Base-by-base conservation (phyloP, 1,139 yeast genomes). In the Yamadazyma spencermartinsiae region DNA sequence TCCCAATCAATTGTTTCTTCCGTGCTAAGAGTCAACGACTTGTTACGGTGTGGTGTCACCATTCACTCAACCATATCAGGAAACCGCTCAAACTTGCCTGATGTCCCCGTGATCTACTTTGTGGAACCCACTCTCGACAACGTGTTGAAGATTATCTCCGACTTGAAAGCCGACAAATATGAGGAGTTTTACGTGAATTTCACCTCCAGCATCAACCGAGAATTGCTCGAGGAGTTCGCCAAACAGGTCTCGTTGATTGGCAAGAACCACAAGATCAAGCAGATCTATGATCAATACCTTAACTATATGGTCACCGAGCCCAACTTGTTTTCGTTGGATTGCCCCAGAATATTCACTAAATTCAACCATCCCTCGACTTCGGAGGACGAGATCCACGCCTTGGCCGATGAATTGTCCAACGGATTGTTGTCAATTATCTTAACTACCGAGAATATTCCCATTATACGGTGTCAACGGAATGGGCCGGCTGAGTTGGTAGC, bases 401-500 rank as follows among this genome's bases (percentile, higher is more conserved):
- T 84, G 32, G 89, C 94, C 17, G 85, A 82, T 44, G 60, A 63
- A 23, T 81, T 92, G 38, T 87, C 95, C 12, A 76, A 74, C 48
- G 97, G 98, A 0, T 62, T 92, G 34, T 84, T 87, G 54, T 85
- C 94, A 30, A 74, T 92, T 14, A 73, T 92, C 43, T 34, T 47
- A 13, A 89, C 97, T 3, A 68, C 82, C 54, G 87, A 85, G 13
- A 72, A 80, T 13, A 78, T 92, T 25, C 99, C 99, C 2, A 81
- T 92, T 37, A 88, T 92, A 45, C 77, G 99, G 51, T 85, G 96
- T 36, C 90, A 94, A 33, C 74, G 85, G 37, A 94, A 95, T 37
- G 96, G 97, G 2, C 95, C 99, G 0, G 97, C 98, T 1, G 98
- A 92, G 58, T 76, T 89, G 56, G 86, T 92, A 20, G 96, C 98